phyloP scores from a whole-genome alignment of 805 yeast species.

The Myxozyma mucilagina region DNA sequence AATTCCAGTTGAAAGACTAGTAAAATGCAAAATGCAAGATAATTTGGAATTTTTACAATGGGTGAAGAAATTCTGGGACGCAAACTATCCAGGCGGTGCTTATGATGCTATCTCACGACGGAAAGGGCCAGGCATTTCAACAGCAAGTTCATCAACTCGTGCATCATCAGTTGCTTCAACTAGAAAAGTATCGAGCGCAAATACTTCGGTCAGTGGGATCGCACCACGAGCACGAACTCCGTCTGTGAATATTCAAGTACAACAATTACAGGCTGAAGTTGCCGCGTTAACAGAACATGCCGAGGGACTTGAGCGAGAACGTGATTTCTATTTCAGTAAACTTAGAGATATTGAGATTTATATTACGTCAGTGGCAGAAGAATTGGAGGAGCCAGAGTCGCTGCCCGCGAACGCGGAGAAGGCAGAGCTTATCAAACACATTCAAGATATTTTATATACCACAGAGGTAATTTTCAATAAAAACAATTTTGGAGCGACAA shows the following conservation, averaged over 20 bases:
- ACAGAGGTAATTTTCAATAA: slow-evolving; percentile 47
- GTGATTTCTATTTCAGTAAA: slow-evolving; percentile 88
- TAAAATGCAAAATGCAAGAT: slow-evolving; percentile 89
- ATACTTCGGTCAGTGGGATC: slow-evolving; percentile 6
- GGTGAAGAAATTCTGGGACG: slow-evolving; percentile 82
- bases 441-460: slow-evolving; percentile 68
- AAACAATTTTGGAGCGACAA: not conserved
- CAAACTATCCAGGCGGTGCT: slow-evolving; percentile 62
- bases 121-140: slow-evolving; percentile 37
- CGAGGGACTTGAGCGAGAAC: slow-evolving; percentile 68
- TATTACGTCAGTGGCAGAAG: slow-evolving; percentile 61
- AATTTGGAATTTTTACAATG: slow-evolving; percentile 93
- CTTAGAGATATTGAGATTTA: slow-evolving; percentile 84
- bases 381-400: slow-evolving; percentile 63
- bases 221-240: slow-evolving; percentile 27
- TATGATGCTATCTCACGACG: slow-evolving; percentile 72
- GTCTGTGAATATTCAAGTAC: slow-evolving; percentile 25
- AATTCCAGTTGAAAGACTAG: slow-evolving; percentile 76
- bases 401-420: slow-evolving; percentile 17
- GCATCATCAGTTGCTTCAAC: slow-evolving; percentile 24
- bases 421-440: slow-evolving; percentile 48
- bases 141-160: slow-evolving; percentile 9
- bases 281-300: slow-evolving; percentile 59
- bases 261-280: slow-evolving; percentile 51
- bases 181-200: slow-evolving; percentile 13